These are phyloP conservation scores for Fistulinella cinereoalba DNA, from an alignment of 1,284 basidiomycete species.

Conservation along the genomic window DNA sequence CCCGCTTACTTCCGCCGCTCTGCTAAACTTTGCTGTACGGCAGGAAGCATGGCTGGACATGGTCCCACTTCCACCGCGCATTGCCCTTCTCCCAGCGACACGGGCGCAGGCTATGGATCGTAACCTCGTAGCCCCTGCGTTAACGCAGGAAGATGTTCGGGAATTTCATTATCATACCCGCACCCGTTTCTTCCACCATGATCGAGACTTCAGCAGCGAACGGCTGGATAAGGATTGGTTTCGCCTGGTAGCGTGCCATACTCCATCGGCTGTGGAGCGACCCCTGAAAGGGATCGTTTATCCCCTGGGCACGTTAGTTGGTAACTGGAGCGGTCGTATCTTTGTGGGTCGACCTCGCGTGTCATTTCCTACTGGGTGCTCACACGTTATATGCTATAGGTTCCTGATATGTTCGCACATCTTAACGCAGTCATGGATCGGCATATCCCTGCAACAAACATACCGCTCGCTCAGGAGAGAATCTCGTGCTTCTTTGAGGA, in stretches of 20 bases:
- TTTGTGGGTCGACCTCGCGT: slow-evolving; percentile 31
- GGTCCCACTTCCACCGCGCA: slow-evolving; percentile 23
- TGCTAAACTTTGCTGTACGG: slow-evolving; percentile 37
- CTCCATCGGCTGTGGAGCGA: slow-evolving; percentile 32
- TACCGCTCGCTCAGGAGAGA: slow-evolving; percentile 35
- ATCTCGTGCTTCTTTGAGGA: slow-evolving; percentile 44
- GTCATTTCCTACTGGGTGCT: slow-evolving; percentile 6
- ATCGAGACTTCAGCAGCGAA: slow-evolving; percentile 18
- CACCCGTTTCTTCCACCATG: slow-evolving; percentile 29
- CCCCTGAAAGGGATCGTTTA: slow-evolving; percentile 41
- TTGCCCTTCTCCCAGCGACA: slow-evolving; percentile 32
- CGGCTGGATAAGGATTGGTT: slow-evolving; percentile 45
- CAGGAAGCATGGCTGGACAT: slow-evolving; percentile 37
- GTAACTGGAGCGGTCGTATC: slow-evolving; percentile 43
- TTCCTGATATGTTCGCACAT: slow-evolving; percentile 25
- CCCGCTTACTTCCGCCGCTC: slow-evolving; percentile 37
- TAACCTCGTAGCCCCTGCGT: slow-evolving; percentile 21
- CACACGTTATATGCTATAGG: slow-evolving; percentile 19
- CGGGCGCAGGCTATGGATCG: slow-evolving; percentile 33
- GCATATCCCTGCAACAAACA: slow-evolving; percentile 16
- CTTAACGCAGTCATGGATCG: slow-evolving; percentile 25
- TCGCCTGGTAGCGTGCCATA: slow-evolving; percentile 41
- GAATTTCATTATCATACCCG: slow-evolving; percentile 39
- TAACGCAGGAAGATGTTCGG: slow-evolving; percentile 39
- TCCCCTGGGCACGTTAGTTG: slow-evolving; percentile 40